Conservation (phyloP, 306 rosid species). For the Cucurbita argyrosperma region DNA sequence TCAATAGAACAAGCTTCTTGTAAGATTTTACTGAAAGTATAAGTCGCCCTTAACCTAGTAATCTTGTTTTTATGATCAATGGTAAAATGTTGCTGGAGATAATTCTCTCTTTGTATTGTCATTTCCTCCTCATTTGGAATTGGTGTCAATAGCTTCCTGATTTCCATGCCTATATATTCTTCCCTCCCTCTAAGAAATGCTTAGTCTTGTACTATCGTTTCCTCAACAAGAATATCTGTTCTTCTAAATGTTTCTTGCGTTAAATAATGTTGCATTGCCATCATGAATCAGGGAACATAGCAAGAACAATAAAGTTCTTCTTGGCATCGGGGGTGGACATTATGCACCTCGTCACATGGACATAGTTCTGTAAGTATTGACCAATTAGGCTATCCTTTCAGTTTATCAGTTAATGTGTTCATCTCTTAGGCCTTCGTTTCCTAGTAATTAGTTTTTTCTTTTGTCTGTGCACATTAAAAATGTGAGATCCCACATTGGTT, state of each 20-base stretch:
- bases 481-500: too few species aligned
- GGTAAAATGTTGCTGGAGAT: not conserved
- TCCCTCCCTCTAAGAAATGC: not conserved
- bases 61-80: not conserved
- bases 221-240: not conserved
- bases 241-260: conserved; percentile 1
- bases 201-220: not conserved
- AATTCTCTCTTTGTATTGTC: too few species aligned
- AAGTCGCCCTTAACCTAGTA: not conserved
- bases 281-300: conserved; percentile 40
- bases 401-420: not conserved
- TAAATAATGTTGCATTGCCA: not conserved
- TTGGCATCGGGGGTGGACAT: conserved; percentile 95
- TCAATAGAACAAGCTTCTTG: not conserved
- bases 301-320: conserved; percentile 64
- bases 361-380: conserved; percentile 48
- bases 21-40: not conserved
- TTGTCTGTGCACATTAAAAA: not conserved
- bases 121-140: not conserved
- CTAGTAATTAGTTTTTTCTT: not conserved
- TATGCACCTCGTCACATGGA: conserved; percentile 93
- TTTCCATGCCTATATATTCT: not conserved
- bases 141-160: not conserved
- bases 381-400: not conserved
- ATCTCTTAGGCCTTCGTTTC: not conserved